phyloP scores from a whole-genome alignment of 2,329 filamentous ascomycete species.

The Xylaria sp. region DNA sequence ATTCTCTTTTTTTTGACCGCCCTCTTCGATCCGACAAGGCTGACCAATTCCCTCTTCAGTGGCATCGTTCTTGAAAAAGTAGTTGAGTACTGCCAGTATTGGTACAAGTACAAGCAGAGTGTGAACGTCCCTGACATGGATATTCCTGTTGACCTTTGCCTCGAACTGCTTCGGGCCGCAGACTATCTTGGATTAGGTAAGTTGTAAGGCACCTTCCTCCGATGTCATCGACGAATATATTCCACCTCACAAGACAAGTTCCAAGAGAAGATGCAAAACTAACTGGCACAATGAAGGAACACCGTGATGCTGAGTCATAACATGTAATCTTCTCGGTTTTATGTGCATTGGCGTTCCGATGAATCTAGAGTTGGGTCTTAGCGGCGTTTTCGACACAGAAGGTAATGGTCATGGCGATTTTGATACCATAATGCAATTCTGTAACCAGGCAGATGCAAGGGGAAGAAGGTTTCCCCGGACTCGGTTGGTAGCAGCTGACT shows the following conservation, averaged over 20 bases:
- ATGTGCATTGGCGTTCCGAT: not conserved
- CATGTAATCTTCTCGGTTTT: not conserved
- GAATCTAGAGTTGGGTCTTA: not conserved
- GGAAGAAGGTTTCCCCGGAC: not conserved
- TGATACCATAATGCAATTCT: constrained; percentile 27
- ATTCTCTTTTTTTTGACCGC: constrained; percentile 11
- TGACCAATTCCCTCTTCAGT: constrained; percentile 55
- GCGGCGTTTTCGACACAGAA: constrained; percentile 23
- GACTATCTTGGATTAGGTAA: constrained; percentile 81
- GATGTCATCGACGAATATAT: constrained; percentile 4
- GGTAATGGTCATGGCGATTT: constrained; percentile 20
- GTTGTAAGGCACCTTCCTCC: constrained; percentile 58
- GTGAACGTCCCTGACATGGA: constrained; percentile 84
- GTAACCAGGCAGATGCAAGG: constrained; percentile 2
- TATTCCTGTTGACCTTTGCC: constrained; percentile 79
- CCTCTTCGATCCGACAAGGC: constrained; percentile 17
- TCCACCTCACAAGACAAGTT: constrained; percentile 28
- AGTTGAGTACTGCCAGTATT: constrained; percentile 85
- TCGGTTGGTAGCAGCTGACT: not conserved
- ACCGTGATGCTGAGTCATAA: not conserved
- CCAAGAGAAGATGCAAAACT: constrained; percentile 19
- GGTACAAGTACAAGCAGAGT: constrained; percentile 75
- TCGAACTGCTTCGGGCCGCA: constrained; percentile 80
- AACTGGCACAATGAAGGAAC: constrained; percentile 4
- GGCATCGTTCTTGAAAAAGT: constrained; percentile 81